These are phyloP conservation scores for Misopates orontium DNA, from an alignment of 257 asterid species.

Conservation along the genomic window DNA sequence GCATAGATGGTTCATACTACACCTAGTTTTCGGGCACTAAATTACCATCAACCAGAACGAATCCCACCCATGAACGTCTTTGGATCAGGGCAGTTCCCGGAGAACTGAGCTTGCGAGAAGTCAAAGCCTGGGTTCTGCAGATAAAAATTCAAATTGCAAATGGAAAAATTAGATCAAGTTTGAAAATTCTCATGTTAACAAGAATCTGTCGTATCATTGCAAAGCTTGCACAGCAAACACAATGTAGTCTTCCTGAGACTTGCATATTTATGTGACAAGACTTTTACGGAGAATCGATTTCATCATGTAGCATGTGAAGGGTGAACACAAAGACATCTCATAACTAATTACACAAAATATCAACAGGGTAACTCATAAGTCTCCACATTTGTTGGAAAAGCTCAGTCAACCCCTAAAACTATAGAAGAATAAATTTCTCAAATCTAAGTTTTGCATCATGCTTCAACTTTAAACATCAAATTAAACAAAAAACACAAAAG, in stretches of 20 bases:
- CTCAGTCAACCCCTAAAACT: not conserved
- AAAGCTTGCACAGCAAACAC: not conserved
- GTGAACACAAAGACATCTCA: not conserved
- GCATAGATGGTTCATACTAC: too few relatives aligned
- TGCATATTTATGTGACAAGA: not conserved
- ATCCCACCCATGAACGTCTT: slow-evolving; percentile 86
- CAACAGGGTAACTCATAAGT: too few relatives aligned
- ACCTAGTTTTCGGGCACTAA: too few relatives aligned
- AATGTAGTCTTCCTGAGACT: not conserved
- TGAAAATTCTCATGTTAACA: not conserved
- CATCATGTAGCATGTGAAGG: not conserved
- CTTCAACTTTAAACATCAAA: not conserved
- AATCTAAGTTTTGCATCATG: not conserved
- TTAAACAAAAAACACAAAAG: not conserved
- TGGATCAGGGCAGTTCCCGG: slow-evolving; percentile 80
- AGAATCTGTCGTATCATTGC: not conserved
- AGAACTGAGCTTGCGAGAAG: slow-evolving; percentile 87
- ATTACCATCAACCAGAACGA: slow-evolving; percentile 42
- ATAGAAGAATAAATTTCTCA: not conserved
- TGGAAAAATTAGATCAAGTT: slow-evolving; percentile 2
- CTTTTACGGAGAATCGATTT: not conserved
- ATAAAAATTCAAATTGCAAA: slow-evolving; percentile 3
- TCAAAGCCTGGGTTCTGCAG: slow-evolving; percentile 86
- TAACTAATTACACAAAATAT: not conserved
- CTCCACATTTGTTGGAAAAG: not conserved